phyloP scores from a whole-genome alignment of 78 protist species.

The Dictyostelium firmibasis region DNA sequence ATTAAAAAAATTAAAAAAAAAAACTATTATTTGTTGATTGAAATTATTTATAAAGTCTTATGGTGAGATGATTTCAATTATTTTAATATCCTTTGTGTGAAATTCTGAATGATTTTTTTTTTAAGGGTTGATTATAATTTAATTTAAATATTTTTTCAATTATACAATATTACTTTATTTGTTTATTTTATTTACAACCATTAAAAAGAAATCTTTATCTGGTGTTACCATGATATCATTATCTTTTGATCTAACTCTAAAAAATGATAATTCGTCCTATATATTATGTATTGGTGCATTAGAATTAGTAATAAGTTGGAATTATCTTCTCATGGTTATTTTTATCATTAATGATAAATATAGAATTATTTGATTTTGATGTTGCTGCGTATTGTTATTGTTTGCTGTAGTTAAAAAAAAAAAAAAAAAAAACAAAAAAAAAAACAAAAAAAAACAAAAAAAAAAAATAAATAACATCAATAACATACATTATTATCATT shows the following conservation, averaged over 20 bases:
- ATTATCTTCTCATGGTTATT: neutral
- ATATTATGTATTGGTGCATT: neutral
- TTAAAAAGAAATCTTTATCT: conserved; percentile 38
- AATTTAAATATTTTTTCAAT: neutral
- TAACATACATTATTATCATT: conserved; percentile 16
- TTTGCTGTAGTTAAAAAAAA: too few relatives aligned
- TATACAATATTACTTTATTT: neutral
- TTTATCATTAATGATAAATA: neutral
- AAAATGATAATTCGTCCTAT: conserved; percentile 64
- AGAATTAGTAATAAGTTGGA: neutral
- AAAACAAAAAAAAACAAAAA: too few relatives aligned
- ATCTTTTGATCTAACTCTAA: conserved; percentile 73
- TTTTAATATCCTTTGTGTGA: too few relatives aligned
- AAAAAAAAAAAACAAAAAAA: too few relatives aligned
- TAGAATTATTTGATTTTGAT: too few relatives aligned
- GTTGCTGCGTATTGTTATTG: too few relatives aligned
- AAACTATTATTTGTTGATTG: neutral
- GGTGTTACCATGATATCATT: conserved; percentile 76
- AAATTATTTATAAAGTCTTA: neutral
- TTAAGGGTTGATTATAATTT: neutral
- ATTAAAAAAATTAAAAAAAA: neutral
- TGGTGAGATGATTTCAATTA: too few relatives aligned
- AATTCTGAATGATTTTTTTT: too few relatives aligned
- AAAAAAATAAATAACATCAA: neutral
- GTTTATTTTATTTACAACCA: conserved; percentile 54